Percentiles rank a stretch among this genome's conserved stretches.
phyloP scores from a whole-genome alignment of 805 yeast species.

The Grigorovia yakushimaensis region DNA sequence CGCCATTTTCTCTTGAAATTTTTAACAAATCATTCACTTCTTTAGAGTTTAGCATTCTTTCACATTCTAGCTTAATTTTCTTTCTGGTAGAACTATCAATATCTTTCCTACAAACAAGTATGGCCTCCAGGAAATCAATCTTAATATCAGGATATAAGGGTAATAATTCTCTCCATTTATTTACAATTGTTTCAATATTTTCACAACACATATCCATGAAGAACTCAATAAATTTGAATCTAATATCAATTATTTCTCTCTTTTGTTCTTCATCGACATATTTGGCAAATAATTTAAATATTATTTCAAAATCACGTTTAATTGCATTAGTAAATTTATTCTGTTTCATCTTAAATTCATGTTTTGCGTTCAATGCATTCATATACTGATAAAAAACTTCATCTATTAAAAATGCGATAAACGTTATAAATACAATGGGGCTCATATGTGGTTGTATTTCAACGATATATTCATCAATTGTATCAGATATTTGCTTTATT shows the following conservation, averaged over 20 bases:
- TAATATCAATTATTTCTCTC: slow-evolving; percentile 34
- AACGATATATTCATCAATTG: slow-evolving; percentile 62
- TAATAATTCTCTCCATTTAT: slow-evolving; percentile 52
- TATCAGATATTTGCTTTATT: slow-evolving; percentile 56
- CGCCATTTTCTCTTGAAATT: slow-evolving; percentile 5
- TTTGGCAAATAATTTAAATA: slow-evolving; percentile 44
- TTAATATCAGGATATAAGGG: slow-evolving; percentile 70
- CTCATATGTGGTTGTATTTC: slow-evolving; percentile 50
- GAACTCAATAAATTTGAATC: slow-evolving; percentile 51
- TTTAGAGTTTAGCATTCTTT: background rate
- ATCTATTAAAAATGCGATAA: slow-evolving; percentile 44
- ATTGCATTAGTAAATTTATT: slow-evolving; percentile 41
- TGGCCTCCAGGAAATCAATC: slow-evolving; percentile 52
- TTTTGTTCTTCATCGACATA: slow-evolving; percentile 31
- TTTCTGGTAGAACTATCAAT: slow-evolving; percentile 26
- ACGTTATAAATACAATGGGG: slow-evolving; percentile 43
- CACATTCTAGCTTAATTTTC: background rate
- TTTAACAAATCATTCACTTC: slow-evolving; percentile 15
- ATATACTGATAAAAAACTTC: slow-evolving; percentile 43
- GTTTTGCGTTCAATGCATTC: slow-evolving; percentile 34
- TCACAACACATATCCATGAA: slow-evolving; percentile 47
- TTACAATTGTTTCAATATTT: slow-evolving; percentile 38
- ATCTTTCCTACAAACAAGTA: slow-evolving; percentile 40
- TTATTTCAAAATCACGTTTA: slow-evolving; percentile 49
- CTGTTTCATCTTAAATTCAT: slow-evolving; percentile 35